Evolutionary conservation across 805 yeast genomes (phyloP).

Genomic region (Saccharomycopsis lassenensis): DNA sequence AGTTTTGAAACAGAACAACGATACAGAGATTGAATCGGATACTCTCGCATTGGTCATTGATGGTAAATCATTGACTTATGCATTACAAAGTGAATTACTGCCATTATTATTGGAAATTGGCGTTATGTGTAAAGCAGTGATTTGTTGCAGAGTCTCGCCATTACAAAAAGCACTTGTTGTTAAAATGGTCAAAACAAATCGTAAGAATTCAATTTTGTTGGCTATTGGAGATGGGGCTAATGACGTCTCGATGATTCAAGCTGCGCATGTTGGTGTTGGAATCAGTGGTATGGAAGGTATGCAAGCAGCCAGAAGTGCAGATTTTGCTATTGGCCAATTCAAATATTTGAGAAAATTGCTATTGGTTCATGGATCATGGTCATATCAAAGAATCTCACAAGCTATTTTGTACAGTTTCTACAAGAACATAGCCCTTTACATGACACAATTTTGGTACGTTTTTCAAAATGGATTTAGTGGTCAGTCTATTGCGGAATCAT

Average conservation of each 20-base stretch:
- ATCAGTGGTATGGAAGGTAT: conserved; percentile 99
- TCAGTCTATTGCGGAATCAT: conserved; percentile 90
- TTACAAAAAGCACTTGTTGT: conserved; percentile 94
- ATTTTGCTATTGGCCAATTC: conserved; percentile 93
- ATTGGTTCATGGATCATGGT: conserved; percentile 96
- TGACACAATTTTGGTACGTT: conserved; percentile 98
- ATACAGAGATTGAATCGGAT: conserved; percentile 59
- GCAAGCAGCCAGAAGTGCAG: conserved; percentile 99
- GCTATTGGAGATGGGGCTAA: conserved; percentile 99
- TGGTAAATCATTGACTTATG: conserved; percentile 83
- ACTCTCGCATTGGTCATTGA: conserved; percentile 86
- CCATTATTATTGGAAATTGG: conserved; percentile 72
- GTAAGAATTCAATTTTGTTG: conserved; percentile 55
- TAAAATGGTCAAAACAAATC: conserved; percentile 78
- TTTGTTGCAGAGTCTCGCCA: conserved; percentile 97
- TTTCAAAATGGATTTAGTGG: conserved; percentile 90
- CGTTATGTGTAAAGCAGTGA: conserved; percentile 83
- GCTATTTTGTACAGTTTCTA: conserved; percentile 92
- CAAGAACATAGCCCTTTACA: conserved; percentile 88
- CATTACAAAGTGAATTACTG: conserved; percentile 72
- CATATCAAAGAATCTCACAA: conserved; percentile 85
- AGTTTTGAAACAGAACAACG: conserved; percentile 46
- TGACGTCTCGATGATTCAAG: conserved; percentile 98
- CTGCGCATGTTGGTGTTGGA: conserved; percentile 99
- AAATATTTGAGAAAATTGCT: conserved; percentile 71